A percentile compares a stretch with the other conserved stretches of the same genome.
phyloP scores from a whole-genome alignment of 2,329 filamentous ascomycete genomes.

The Neonectria punicea region DNA sequence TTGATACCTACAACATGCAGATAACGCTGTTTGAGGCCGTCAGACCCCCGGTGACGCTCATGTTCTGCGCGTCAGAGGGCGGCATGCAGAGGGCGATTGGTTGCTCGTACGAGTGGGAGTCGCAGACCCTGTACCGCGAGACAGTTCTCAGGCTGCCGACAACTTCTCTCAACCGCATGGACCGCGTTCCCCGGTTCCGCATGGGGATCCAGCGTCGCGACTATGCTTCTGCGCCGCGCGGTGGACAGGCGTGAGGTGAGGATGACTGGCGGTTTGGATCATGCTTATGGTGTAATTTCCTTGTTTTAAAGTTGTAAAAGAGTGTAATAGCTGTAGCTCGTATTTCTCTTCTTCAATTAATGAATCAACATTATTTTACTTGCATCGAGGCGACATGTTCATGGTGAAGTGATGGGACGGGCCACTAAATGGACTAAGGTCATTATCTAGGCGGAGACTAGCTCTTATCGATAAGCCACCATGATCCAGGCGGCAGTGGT shows the following conservation, averaged over 20 bases:
- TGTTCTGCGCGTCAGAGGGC: slow-evolving; percentile 43
- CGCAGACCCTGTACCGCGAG: slow-evolving; percentile 42
- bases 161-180: slow-evolving; percentile 39
- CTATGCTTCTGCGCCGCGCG: slow-evolving; percentile 32
- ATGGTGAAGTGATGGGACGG: too few relatives aligned
- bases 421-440: too few relatives aligned
- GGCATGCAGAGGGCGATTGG: slow-evolving; percentile 43
- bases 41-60: slow-evolving; percentile 38
- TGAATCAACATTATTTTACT: not conserved
- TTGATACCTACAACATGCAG: slow-evolving; percentile 50
- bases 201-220: slow-evolving; percentile 38
- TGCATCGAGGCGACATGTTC: too few relatives aligned
- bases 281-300: too few relatives aligned
- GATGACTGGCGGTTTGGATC: not conserved
- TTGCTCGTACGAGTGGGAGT: slow-evolving; percentile 44
- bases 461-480: slow-evolving; percentile 43
- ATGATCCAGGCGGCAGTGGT: slow-evolving; percentile 8
- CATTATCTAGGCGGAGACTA: not conserved
- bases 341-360: not conserved
- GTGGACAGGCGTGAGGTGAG: slow-evolving; percentile 29
- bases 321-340: not conserved
- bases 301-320: too few relatives aligned
- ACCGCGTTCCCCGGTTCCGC: slow-evolving; percentile 38
- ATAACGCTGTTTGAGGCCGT: slow-evolving; percentile 49
- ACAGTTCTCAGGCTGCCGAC: slow-evolving; percentile 41